Base-by-base conservation (phyloP, 2,329 filamentous ascomycete genomes). In the Cercospora canescens region DNA sequence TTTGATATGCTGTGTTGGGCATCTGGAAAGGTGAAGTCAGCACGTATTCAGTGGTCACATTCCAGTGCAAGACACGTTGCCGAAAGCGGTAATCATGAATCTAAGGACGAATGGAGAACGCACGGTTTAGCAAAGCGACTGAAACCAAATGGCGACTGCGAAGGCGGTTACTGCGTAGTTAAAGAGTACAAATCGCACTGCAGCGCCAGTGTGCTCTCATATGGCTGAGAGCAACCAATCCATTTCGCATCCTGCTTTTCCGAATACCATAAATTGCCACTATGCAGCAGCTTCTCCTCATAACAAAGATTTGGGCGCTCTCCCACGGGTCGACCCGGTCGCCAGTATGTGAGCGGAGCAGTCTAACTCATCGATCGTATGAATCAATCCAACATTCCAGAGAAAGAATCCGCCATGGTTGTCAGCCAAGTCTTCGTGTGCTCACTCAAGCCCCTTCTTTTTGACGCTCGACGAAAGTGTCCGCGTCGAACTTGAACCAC, bases 401-500 rank as follows among this genome's bases (percentile, higher is more conserved):
- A 24, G 21, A 5, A 24, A 26, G 41, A 9, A 48, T 48, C 32
- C 4, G 32, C 14, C 4, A 24, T 11, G 18, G 21, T 12, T 24
- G 3, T 24, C 21, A 12, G 12, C 18, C 18, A 24, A 50, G 11
- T 35, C 32, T 35, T 12, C 12, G 14, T 12, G 3, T 50, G 21
- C 45, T 28, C 35, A 5, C 16, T 45, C 61, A 35, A n/a, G 11
- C 34, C 5, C 34, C n/a, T 12, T 48, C 18, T 14, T 67, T 55
- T 1, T 12, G 26, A 8, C 66, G 59, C 59, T 37, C 54, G 9
- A 72, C 60, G 70, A 76, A 60, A 21, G 68, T 62, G 28, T 71
- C 71, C 16, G 68, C 60, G 4, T 35, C 57, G 71, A 73, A 75
- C 5, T 70, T 70, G 67, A 75, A 77, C 71, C 73, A 74, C 56